Percentiles rank a stretch among this genome's conserved stretches.
These are phyloP conservation scores for Solanum bukasovii DNA, from an alignment of 257 asterid species.

Conservation along the genomic window DNA sequence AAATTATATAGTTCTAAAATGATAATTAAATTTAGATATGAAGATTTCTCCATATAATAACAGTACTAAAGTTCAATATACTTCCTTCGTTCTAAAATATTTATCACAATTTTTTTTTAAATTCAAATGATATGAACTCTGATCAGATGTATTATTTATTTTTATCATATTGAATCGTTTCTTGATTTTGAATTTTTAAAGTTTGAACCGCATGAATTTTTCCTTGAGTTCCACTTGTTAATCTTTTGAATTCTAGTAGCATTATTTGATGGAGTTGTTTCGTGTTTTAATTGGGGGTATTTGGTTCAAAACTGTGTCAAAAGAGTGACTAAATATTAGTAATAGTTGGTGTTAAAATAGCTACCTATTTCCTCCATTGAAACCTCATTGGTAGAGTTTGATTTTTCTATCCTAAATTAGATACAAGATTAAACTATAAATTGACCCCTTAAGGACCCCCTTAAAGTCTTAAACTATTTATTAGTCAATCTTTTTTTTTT, in stretches of 20 bases:
- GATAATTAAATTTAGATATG: neutral
- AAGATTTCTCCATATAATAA: neutral
- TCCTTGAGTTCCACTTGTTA: neutral
- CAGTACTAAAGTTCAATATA: neutral
- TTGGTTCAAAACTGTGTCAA: neutral
- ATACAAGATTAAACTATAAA: neutral
- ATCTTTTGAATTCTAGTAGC: too few species aligned
- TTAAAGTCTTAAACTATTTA: neutral
- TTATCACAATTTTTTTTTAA: too few species aligned
- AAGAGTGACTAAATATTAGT: neutral
- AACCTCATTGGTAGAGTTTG: neutral
- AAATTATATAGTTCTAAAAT: neutral
- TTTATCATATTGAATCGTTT: neutral
- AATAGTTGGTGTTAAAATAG: neutral
- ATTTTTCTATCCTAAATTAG: neutral
- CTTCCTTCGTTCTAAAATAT: neutral
- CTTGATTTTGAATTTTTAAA: neutral
- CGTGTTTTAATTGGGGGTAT: neutral
- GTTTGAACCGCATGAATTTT: neutral
- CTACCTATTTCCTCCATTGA: neutral
- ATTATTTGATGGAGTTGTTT: neutral
- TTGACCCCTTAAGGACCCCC: neutral
- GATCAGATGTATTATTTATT: neutral
- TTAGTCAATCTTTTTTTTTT: neutral
- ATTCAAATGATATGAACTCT: neutral